A percentile compares a stretch with the other conserved stretches of the same genome.
Conservation (phyloP, 768 basidiomycete genomes). For the Calocybe gangraenosa region DNA sequence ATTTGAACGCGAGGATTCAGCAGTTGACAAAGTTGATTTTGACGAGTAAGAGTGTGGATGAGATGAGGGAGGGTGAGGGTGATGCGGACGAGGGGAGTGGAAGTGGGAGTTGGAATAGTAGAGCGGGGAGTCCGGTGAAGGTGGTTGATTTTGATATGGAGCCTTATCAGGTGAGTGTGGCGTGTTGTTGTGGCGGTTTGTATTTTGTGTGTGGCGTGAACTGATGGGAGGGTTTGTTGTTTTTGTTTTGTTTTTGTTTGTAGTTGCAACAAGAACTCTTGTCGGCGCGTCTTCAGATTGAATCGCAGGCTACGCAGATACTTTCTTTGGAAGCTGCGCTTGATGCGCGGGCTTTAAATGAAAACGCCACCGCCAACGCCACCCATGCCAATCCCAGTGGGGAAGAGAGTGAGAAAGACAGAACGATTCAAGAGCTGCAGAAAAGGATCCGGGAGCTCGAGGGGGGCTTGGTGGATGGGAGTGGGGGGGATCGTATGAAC, state of each 20-base stretch:
- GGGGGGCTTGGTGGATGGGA: too few species aligned
- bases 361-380: too few species aligned
- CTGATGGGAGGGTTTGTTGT: too few species aligned
- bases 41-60: slow-evolving; percentile 81
- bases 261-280: slow-evolving; percentile 89
- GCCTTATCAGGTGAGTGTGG: slow-evolving; percentile 64
- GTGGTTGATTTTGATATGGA: slow-evolving; percentile 89
- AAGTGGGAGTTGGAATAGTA: too few species aligned
- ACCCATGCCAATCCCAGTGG: too few species aligned
- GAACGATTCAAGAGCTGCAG: slow-evolving; percentile 77
- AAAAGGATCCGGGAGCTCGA: slow-evolving; percentile 77
- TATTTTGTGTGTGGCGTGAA: too few species aligned
- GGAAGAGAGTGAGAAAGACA: slow-evolving; percentile 73
- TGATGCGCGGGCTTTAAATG: slow-evolving; percentile 59
- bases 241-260: not conserved
- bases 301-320: slow-evolving; percentile 80
- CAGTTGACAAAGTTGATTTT: slow-evolving; percentile 82
- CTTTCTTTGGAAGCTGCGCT: slow-evolving; percentile 79
- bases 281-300: slow-evolving; percentile 68
- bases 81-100: too few species aligned
- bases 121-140: slow-evolving; percentile 81
- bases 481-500: too few species aligned
- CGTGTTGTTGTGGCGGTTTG: too few species aligned
- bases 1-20: slow-evolving; percentile 74
- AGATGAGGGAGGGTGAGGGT: slow-evolving; percentile 59